Evolutionary conservation across 202 grass and related monocot species (phyloP).

Genomic region (Miscanthus sacchariflorus): DNA sequence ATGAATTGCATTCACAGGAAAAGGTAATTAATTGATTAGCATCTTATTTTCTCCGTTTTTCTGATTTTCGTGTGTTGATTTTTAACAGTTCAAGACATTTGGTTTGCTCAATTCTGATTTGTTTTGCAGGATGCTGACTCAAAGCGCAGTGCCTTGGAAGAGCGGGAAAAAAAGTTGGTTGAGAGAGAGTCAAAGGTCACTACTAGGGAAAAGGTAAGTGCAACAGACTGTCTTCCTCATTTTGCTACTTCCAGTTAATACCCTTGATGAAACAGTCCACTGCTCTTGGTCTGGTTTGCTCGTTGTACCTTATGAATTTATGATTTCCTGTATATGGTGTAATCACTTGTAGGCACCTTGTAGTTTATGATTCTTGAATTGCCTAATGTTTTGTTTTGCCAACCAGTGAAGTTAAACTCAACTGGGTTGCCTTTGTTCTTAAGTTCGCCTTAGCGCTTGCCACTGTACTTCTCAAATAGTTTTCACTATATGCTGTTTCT

Average conservation of each 20-base stretch:
- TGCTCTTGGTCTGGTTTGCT: constrained; percentile 1
- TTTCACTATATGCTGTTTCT: not conserved
- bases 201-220: constrained; percentile 78
- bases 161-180: constrained; percentile 65
- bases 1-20: constrained; percentile 66
- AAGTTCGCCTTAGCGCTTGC: not conserved
- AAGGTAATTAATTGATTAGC: constrained; percentile 60
- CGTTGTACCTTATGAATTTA: constrained; percentile 19
- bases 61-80: constrained; percentile 26
- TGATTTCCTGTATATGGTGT: not conserved
- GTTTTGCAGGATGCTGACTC: constrained; percentile 73
- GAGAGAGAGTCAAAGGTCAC: constrained; percentile 67
- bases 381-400: constrained; percentile 4
- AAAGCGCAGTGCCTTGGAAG: constrained; percentile 60
- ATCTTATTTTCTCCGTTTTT: not conserved
- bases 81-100: constrained; percentile 23
- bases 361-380: constrained; percentile 14
- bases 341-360: not conserved
- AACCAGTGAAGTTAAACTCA: not conserved
- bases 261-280: not conserved
- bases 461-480: not conserved
- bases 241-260: not conserved
- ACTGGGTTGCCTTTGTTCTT: not conserved
- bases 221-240: constrained; percentile 15
- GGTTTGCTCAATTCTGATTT: constrained; percentile 41